Percentiles rank a stretch among this genome's conserved stretches.
These are phyloP conservation scores for Fimicolochytrium jonesii DNA, from an alignment of 192 early-diverging fungal genomes.

Conservation along the genomic window DNA sequence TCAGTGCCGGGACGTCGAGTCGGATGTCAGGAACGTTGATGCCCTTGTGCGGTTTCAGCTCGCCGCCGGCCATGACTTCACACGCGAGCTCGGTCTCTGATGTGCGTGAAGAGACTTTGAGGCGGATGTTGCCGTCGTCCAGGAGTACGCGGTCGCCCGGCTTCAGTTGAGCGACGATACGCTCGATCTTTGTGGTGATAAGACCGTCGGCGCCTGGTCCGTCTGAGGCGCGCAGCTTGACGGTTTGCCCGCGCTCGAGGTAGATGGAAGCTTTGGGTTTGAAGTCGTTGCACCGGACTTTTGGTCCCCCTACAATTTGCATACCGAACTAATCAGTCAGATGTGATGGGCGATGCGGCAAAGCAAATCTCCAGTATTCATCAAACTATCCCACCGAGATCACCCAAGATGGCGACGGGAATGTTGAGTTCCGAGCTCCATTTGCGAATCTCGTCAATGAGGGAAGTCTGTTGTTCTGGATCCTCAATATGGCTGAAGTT, in stretches of 20 bases:
- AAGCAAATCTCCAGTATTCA: too few relatives aligned
- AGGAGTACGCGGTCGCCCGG: constrained; percentile 48
- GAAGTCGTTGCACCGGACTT: constrained; percentile 54
- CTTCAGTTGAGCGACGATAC: constrained; percentile 41
- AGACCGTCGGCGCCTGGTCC: constrained; percentile 34
- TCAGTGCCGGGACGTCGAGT: constrained; percentile 48
- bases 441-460: constrained; percentile 46
- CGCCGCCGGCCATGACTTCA: constrained; percentile 44
- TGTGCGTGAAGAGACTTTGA: constrained; percentile 38
- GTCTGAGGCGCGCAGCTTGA: constrained; percentile 30
- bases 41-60: constrained; percentile 47
- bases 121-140: constrained; percentile 46
- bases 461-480: constrained; percentile 39
- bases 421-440: constrained; percentile 32
- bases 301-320: too few relatives aligned
- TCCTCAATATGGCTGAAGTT: constrained; percentile 52
- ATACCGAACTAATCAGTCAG: too few relatives aligned
- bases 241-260: constrained; percentile 15
- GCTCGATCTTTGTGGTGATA: constrained; percentile 43
- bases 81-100: constrained; percentile 38
- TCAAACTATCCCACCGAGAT: too few relatives aligned
- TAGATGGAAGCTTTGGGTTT: constrained; percentile 37
- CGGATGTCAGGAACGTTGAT: constrained; percentile 55
- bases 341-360: too few relatives aligned
- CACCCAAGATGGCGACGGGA: constrained; percentile 50